Conservation (phyloP, 2,329 filamentous ascomycete species). For the Huntiella savannae region DNA sequence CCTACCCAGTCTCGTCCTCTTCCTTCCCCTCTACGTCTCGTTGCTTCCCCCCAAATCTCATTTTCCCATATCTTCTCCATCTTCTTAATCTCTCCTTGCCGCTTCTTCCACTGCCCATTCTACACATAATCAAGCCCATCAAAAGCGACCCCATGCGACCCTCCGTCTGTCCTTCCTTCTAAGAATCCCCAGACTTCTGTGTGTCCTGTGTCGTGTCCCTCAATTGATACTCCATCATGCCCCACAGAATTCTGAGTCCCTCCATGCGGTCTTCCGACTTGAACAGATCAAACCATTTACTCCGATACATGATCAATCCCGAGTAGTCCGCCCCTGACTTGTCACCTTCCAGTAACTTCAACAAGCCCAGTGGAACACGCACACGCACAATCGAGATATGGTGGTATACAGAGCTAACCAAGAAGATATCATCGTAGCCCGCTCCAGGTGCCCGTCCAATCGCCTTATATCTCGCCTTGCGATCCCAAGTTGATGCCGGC, state of each 20-base stretch:
- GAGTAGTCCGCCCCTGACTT: slow-evolving; percentile 28
- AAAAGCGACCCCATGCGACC: background rate
- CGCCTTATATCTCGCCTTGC: slow-evolving; percentile 35
- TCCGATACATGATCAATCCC: slow-evolving; percentile 35
- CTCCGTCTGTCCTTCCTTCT: slow-evolving; percentile 1
- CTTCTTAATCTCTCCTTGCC: background rate
- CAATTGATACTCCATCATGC: slow-evolving; percentile 42
- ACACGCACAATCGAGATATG: slow-evolving; percentile 39
- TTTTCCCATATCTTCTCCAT: background rate
- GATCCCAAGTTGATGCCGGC: slow-evolving; percentile 39
- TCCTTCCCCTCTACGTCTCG: too few species aligned
- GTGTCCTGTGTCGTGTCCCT: slow-evolving; percentile 17
- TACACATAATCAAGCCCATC: slow-evolving; percentile 3
- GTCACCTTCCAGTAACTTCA: slow-evolving; percentile 33
- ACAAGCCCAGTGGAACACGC: slow-evolving; percentile 33
- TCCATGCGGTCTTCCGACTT: slow-evolving; percentile 31
- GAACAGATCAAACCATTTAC: slow-evolving; percentile 43
- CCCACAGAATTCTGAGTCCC: slow-evolving; percentile 39
- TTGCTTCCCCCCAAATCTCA: background rate
- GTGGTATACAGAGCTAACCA: slow-evolving; percentile 42
- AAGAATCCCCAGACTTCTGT: slow-evolving; percentile 4
- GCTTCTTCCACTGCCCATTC: background rate
- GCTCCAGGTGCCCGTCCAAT: slow-evolving; percentile 31
- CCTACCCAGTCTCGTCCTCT: too few species aligned
- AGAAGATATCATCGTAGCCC: slow-evolving; percentile 40